Evolutionary conservation across 495 filamentous ascomycete species (phyloP), one percentile per base, ranked within the genome.

Genomic region (Cetradonia linearis): DNA sequence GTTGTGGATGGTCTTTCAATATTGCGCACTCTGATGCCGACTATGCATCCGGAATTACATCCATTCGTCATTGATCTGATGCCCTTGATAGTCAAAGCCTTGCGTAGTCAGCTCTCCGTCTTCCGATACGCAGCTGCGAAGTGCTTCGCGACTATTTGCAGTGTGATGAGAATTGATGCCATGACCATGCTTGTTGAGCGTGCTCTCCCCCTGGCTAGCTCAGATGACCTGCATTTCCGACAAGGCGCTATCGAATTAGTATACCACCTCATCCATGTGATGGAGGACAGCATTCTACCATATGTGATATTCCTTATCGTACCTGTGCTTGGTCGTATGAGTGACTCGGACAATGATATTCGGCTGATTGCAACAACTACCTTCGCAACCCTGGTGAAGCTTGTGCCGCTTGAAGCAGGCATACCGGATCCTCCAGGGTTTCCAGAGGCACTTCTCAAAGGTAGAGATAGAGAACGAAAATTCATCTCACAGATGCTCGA

Each of bases 261-360:
- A 59, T 98, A 98, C 67, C 86, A 96, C 68, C 77, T 98, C 38
- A 97, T 97, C 65, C 87, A 94, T 67, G 92, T 97, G 58, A 98
- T 98, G 93, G 93, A 94, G 60, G 94, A 96, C 66, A 80, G 82
- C 53, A 97, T 98, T 59, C 75, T 98, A 23, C 93, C 93, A 10
- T 98, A 97, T 71, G 93, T 98, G 59, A 96, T 98, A 66, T 97
- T 98, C 82, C 81, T 98, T 58, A 92, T 98, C 49, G 92, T 96
- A n/a, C 93, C 93, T 3, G 92, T 98, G 5, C 80, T 98, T 56
- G 93, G 93, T 42, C 84, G 93, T n/a, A 98, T 98, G 93, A 96
- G 91, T 70, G 93, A 98, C 70, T 93, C 92, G 0, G 92, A 98
- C 71, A 91, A 91, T 65, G 91, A 97, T 66, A 84, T 97, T 56